phyloP scores from a whole-genome alignment of 2,329 filamentous ascomycete species.

The Trichoderma citrinoviride region DNA sequence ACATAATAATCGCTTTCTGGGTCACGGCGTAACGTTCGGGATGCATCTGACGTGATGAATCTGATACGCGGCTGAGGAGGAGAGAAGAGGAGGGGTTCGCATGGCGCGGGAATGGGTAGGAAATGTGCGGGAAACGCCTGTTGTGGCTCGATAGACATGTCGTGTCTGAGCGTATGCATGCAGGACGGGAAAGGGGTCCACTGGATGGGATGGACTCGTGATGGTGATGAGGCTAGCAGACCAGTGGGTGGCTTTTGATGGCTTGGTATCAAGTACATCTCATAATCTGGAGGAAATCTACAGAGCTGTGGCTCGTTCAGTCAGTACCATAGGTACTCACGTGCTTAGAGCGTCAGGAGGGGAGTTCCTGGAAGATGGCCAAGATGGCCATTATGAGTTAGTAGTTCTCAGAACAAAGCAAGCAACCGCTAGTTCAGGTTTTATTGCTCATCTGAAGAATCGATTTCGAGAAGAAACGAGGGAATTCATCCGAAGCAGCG shows the following conservation, averaged over 20 bases:
- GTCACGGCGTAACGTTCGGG: background rate
- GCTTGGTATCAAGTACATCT: too few relatives aligned
- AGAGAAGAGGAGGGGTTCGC: background rate
- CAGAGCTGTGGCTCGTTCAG: too few relatives aligned
- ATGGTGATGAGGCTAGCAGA: background rate
- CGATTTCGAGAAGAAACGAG: background rate
- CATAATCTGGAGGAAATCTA: too few relatives aligned
- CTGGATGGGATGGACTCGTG: background rate
- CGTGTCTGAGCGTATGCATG: background rate
- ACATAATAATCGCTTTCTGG: background rate
- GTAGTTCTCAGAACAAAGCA: too few relatives aligned
- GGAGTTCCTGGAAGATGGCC: too few relatives aligned
- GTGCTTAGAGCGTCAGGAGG: too few relatives aligned
- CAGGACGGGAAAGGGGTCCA: conserved; percentile 1
- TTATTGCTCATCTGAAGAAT: too few relatives aligned
- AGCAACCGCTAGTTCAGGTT: too few relatives aligned
- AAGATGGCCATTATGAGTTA: too few relatives aligned
- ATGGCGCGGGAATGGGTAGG: conserved; percentile 2
- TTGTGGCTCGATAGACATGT: conserved; percentile 1
- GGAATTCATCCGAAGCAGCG: background rate
- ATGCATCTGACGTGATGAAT: background rate
- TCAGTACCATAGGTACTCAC: too few relatives aligned
- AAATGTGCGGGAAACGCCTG: background rate
- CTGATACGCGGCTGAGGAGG: background rate
- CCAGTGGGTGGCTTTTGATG: background rate